Percentiles rank a stretch among this genome's conserved stretches.
Conservation (phyloP, 805 yeast species). For the Hanseniaspora clermontiae region DNA sequence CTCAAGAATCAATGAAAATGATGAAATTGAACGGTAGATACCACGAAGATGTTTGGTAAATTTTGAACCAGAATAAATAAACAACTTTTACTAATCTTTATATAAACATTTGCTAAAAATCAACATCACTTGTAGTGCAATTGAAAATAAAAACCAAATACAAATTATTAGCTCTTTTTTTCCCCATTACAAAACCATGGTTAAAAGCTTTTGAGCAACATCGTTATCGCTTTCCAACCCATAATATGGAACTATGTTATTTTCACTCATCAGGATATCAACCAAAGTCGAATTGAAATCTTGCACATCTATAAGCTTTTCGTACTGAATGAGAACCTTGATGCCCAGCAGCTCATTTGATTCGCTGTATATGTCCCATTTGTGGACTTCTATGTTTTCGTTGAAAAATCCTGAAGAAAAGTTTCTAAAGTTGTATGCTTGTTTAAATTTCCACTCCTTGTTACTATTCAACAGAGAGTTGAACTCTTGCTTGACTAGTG, state of each 20-base stretch:
- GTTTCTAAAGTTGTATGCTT: conserved; percentile 3
- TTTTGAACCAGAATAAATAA: neutral
- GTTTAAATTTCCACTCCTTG: conserved; percentile 13
- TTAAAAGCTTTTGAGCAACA: neutral
- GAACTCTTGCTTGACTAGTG: conserved; percentile 2
- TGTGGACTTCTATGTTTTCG: neutral
- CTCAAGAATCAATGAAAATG: conserved; percentile 62
- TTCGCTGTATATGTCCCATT: conserved; percentile 11
- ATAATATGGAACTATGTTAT: neutral
- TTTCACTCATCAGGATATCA: neutral
- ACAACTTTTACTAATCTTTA: neutral
- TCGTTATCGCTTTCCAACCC: neutral
- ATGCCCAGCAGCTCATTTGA: conserved; percentile 4
- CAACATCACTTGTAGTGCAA: too few relatives aligned
- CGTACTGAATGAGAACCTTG: neutral
- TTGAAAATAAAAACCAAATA: too few relatives aligned
- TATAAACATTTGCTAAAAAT: neutral
- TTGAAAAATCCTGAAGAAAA: conserved; percentile 1
- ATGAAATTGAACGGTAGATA: conserved; percentile 75
- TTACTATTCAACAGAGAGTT: conserved; percentile 9
- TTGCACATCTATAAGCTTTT: neutral
- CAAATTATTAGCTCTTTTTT: too few relatives aligned
- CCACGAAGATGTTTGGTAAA: conserved; percentile 95
- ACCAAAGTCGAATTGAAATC: neutral
- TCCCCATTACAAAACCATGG: neutral